phyloP scores from a whole-genome alignment of 176 grass and related monocot genomes.

The Carex cristatella region DNA sequence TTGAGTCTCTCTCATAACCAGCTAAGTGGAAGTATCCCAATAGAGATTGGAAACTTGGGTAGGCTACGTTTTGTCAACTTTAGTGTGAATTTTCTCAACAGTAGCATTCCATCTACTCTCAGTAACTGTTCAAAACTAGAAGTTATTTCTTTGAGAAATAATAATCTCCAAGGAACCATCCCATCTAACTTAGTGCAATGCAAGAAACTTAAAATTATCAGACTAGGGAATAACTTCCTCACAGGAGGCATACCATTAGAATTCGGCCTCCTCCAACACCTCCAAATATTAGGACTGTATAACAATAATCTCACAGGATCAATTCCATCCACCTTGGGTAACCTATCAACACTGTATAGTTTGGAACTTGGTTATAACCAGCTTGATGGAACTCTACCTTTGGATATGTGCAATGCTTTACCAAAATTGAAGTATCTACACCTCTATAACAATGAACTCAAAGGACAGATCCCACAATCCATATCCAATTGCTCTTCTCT shows the following conservation, averaged over 20 bases:
- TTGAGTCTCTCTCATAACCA: no score
- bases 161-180: no score
- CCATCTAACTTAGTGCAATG: not conserved
- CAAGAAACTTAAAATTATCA: not conserved
- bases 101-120: no score
- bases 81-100: no score
- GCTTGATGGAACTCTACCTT: not conserved
- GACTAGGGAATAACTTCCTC: constrained; percentile 5
- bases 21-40: no score
- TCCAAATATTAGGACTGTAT: not conserved
- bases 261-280: not conserved
- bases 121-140: no score
- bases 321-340: constrained; percentile 31
- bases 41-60: no score
- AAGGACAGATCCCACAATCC: not conserved
- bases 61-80: no score
- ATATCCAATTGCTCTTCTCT: not conserved
- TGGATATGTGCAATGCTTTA: not conserved
- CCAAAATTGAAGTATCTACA: not conserved
- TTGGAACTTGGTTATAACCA: not conserved
- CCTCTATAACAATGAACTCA: not conserved
- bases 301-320: constrained; percentile 7
- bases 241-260: not conserved
- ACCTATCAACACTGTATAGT: not conserved
- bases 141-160: no score